A percentile compares a stretch with the other conserved stretches of the same genome.
Conservation (phyloP, 495 filamentous ascomycete species). For the Chaetomium tenue region DNA sequence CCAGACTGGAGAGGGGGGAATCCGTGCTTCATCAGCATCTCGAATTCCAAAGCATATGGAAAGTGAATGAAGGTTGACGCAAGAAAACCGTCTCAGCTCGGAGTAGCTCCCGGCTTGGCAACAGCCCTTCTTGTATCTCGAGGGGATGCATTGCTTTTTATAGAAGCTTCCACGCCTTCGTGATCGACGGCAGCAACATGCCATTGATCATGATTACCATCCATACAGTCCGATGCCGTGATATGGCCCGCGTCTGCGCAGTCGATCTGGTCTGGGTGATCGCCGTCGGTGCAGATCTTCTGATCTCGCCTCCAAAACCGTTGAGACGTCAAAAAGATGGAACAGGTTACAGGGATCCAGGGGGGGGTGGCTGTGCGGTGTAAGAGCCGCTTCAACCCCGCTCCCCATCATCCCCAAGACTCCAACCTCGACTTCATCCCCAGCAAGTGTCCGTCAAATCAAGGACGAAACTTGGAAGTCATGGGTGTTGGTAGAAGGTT, state of each 20-base stretch:
- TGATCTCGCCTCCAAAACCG: slow-evolving; percentile 1
- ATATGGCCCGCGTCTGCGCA: not conserved
- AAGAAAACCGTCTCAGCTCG: slow-evolving; percentile 1
- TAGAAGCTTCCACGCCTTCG: slow-evolving; percentile 11
- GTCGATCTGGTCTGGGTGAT: slow-evolving; percentile 15
- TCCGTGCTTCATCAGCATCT: not conserved
- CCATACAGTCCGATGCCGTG: not conserved
- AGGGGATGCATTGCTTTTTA: not conserved
- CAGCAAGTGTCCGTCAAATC: not conserved
- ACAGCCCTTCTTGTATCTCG: not conserved
- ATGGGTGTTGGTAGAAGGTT: not conserved
- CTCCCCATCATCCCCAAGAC: not conserved
- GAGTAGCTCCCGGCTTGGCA: not conserved
- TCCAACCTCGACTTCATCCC: not conserved
- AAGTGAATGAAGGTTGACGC: not conserved
- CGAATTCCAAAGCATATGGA: not conserved
- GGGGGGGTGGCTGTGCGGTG: slow-evolving; percentile 19
- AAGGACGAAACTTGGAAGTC: not conserved
- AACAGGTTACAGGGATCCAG: not conserved
- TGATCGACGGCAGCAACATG: slow-evolving; percentile 10
- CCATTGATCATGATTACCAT: slow-evolving; percentile 1
- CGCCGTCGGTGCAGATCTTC: slow-evolving; percentile 13
- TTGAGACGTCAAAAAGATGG: slow-evolving; percentile 2
- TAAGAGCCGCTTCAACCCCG: slow-evolving; percentile 13
- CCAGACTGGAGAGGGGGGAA: not conserved